Base-by-base conservation (phyloP, 2,329 filamentous ascomycete species). In the Pseudogymnoascus sp. region DNA sequence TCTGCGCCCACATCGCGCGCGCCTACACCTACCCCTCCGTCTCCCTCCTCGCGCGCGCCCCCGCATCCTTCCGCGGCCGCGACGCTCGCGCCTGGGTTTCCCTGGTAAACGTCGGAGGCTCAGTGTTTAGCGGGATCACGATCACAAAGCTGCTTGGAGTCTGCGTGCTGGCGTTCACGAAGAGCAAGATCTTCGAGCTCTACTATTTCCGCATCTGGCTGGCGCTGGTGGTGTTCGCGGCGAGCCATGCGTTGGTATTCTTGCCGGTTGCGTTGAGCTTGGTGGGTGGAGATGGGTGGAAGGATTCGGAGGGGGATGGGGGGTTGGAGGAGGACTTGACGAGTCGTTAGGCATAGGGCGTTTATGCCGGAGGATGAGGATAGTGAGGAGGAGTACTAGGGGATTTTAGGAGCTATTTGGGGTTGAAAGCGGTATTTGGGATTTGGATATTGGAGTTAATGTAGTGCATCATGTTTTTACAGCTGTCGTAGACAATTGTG, bases 191-290 rank as follows among this genome's bases (percentile, higher is more conserved):
- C 71, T 99, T 99, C 69, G 95, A 99, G 77, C 91, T 99, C 62
- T 99, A 99, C 76, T 99, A 99, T 75, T 99, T 99, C 81, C 84
- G 94, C 43, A 89, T 99, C 43, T 99, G 94, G 94, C 78, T 97
- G 15, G 88, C 92, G 6, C 82, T 99, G 60, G 92, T 99, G 9
- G 73, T 95, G 8, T 93, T 96, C 73, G 95, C 92, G 2, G 90
- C 90, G 6, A 81, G 87, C 8, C 94, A 99, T 73, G 91, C 94
- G 0, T 79, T 99, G 57, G 82, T 99, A 6, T 96, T 97, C 73
- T 77, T 99, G 68, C 94, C 94, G 0, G 94, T 97, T 1, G 88
- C 89, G 1, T 79, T 99, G 66, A 95, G 90, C 70, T 79, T 97
- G 58, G 81, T 89, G 58, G 94, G 94, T 15, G 94, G 94, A 1